Evolutionary conservation across 176 grass and related monocot species (phyloP).

Genomic region (Triticum turgidum): DNA sequence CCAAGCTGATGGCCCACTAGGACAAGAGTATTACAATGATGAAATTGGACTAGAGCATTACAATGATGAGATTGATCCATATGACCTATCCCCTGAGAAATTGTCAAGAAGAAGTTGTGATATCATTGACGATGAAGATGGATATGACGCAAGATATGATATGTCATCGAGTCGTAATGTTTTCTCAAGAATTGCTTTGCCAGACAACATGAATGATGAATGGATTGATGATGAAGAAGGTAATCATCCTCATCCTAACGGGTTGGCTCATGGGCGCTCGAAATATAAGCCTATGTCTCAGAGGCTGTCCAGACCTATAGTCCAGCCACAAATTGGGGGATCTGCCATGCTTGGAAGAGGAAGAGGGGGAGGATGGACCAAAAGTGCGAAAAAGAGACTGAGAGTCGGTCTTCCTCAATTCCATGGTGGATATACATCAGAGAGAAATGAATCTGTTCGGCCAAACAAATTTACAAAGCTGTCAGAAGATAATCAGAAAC

Average conservation of each 20-base stretch:
- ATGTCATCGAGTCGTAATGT: constrained; percentile 34
- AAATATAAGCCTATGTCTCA: constrained; percentile 35
- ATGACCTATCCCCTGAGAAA: constrained; percentile 39
- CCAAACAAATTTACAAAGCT: constrained; percentile 48
- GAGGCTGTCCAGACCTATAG: constrained; percentile 40
- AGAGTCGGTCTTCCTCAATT: constrained; percentile 28
- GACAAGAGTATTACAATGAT: constrained; percentile 29
- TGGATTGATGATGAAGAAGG: constrained; percentile 27
- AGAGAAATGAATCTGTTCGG: constrained; percentile 36
- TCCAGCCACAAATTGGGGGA: constrained; percentile 21
- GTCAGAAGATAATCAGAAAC: constrained; percentile 33
- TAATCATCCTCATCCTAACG: constrained; percentile 31
- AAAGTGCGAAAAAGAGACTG: constrained; percentile 52
- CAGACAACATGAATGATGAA: constrained; percentile 26
- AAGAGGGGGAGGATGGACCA: constrained; percentile 47
- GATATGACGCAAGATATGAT: constrained; percentile 41
- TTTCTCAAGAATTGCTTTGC: constrained; percentile 62
- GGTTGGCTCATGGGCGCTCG: constrained; percentile 14
- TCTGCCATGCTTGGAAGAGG: constrained; percentile 40
- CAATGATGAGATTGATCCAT: constrained; percentile 33
- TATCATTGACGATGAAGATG: constrained; percentile 41
- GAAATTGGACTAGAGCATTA: constrained; percentile 28
- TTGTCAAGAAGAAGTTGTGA: constrained; percentile 20
- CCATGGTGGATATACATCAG: constrained; percentile 37
- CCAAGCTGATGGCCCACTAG: constrained; percentile 18